Conservation (phyloP, 1,284 basidiomycete species). For the Cutaneotrichosporon cavernicola region DNA sequence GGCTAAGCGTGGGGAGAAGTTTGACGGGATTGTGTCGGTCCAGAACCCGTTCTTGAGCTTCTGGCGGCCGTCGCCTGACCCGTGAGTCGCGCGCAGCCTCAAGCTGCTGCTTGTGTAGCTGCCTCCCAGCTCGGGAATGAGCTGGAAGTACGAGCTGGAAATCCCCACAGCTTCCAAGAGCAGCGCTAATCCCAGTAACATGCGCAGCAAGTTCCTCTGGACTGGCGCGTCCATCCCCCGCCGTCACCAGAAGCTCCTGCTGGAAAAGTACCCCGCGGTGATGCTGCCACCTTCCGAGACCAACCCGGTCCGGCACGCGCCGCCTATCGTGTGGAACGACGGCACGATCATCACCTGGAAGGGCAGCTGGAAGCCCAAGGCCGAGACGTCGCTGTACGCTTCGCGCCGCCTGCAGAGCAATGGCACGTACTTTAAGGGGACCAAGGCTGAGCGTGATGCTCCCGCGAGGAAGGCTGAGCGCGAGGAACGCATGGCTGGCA, state of each 20-base stretch:
- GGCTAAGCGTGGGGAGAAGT: background rate
- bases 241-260: slow-evolving; percentile 39
- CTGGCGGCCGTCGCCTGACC: background rate
- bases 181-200: background rate
- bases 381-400: slow-evolving; percentile 34
- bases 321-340: slow-evolving; percentile 23
- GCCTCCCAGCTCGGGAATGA: too few relatives aligned
- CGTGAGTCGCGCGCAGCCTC: background rate
- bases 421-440: slow-evolving; percentile 46
- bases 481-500: slow-evolving; percentile 39
- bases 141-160: too few relatives aligned
- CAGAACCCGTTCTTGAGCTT: slow-evolving; percentile 43
- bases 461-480: slow-evolving; percentile 34
- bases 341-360: slow-evolving; percentile 31
- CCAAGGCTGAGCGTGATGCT: slow-evolving; percentile 43
- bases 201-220: slow-evolving; percentile 2
- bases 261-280: slow-evolving; percentile 29
- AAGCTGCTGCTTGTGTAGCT: too few relatives aligned
- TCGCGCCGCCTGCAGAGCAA: slow-evolving; percentile 18
- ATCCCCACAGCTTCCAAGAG: too few relatives aligned
- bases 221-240: slow-evolving; percentile 24
- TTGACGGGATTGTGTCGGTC: slow-evolving; percentile 17
- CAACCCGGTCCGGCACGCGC: slow-evolving; percentile 21
- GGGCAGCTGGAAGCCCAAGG: slow-evolving; percentile 22
- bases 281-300: slow-evolving; percentile 36